Evolutionary conservation across 495 filamentous ascomycete species (phyloP), one percentile per base, ranked within the genome.

Genomic region (Annulohypoxylon moriforme): DNA sequence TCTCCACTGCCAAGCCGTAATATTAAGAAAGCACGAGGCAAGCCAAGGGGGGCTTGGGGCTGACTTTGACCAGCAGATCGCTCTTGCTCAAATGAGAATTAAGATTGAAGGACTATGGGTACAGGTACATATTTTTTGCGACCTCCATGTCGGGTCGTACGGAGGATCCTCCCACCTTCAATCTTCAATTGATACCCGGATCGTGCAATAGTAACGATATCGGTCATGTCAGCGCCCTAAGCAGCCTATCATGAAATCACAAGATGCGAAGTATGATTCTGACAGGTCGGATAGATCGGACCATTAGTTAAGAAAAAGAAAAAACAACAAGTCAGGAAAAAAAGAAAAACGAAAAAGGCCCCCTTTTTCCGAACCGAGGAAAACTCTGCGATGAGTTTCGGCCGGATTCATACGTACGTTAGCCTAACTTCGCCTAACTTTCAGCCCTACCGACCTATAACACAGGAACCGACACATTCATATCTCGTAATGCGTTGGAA

Each of bases 41-140:
- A 25, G 50, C n/a, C 55, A 58, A 58, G 55, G 55, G 25, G 25
- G 53, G 53, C 53, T 36, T 57, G 53, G 53, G 53, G 56, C 56
- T 59, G 56, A 59, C 56, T 16, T 53, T 27, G n/a, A 20, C 50
- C n/a, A 20, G 53, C 44, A 27, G 42, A 16, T 68, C 58, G 58
- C 24, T 57, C 38, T 27, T 36, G 13, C 66, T 58, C 66, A 61
- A 68, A 68, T 68, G 59, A 62, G 65, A 40, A 49, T 27, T 33
- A 55, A 55, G 14, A 55, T n/a, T 18, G 29, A 27, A 50, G 24
- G 46, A 50, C 13, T 50, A 18, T 10, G 36, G 7, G 34, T 34
- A 46, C 40, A 50, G 50, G 31, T 62, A 16, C 22, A 25, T 25
- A 13, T 40, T 25, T 44, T 42, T 59, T n/a, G n/a, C 22, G 16